These are phyloP conservation scores for Phytophthora meadii DNA, from an alignment of 352 stramenopile species.

Conservation along the genomic window DNA sequence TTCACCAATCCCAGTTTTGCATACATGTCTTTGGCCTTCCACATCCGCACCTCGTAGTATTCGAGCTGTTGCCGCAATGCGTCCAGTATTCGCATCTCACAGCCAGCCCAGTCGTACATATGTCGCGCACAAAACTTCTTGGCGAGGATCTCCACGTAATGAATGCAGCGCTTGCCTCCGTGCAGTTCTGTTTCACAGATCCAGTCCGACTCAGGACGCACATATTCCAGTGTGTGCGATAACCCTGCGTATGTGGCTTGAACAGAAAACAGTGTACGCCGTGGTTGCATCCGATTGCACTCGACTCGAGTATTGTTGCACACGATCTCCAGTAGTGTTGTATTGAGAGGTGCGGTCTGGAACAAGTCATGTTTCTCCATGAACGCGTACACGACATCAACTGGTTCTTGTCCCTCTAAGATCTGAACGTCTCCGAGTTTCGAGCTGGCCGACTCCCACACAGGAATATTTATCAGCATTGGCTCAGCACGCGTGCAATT, in stretches of 20 bases:
- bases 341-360: constrained; percentile 83
- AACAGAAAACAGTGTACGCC: constrained; percentile 79
- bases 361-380: constrained; percentile 89
- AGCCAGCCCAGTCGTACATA: constrained; percentile 72
- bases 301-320: constrained; percentile 78
- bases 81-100: constrained; percentile 62
- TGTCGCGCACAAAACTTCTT: constrained; percentile 76
- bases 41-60: constrained; percentile 78
- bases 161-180: constrained; percentile 69
- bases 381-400: constrained; percentile 87
- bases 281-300: constrained; percentile 60
- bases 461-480: constrained; percentile 75
- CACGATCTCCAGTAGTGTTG: constrained; percentile 64
- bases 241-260: constrained; percentile 79
- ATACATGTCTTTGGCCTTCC: constrained; percentile 81
- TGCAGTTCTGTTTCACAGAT: constrained; percentile 54
- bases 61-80: constrained; percentile 70
- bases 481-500: constrained; percentile 85
- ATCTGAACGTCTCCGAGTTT: constrained; percentile 80
- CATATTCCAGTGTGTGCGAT: constrained; percentile 75
- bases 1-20: constrained; percentile 84
- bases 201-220: constrained; percentile 83
- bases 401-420: constrained; percentile 78
- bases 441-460: constrained; percentile 74
- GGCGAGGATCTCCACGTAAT: constrained; percentile 75